Base-by-base conservation (phyloP, 257 asterid species). In the Leptodermis oblonga region DNA sequence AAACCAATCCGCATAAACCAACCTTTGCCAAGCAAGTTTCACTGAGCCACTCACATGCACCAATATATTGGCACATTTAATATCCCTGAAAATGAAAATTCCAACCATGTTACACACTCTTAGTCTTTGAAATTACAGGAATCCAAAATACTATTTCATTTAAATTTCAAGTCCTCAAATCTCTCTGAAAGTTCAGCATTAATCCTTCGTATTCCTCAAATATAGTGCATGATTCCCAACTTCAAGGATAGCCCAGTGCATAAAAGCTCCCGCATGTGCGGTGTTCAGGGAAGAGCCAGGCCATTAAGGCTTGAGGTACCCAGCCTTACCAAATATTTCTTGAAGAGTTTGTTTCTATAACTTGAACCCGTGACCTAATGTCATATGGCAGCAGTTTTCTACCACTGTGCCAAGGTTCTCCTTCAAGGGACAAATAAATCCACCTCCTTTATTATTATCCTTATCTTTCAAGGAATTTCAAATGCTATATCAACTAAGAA, bases 11-110 rank as follows among this genome's bases (percentile, higher is more conserved):
- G 31, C 70, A 52, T 64, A 34, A 67, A 12, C 20, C 52, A 73
- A 94, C 99, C 97, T 91, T 94, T 49, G 97, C 99, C 75, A 94
- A 89, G 98, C 96, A 82, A 94, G 97, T 84, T 94, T 94, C 82
- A 91, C 99, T 56, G 66, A 80, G 56, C 99, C 99, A 80, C 80
- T 79, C 56, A 88, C 82, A 82, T 86, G 90, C 86, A 91, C 95
- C 86, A 94, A 80, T 79, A 94, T 87, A 80, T 91, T 91, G 76
- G 98, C 97, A 73, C 99, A 94, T 81, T 89, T 89, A 72, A 91
- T 89, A 84, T 94, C 99, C 80, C 99, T 94, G 86, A 46, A 33
- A 43, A 79, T 70, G 45, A 46, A 71, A 82, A 67, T 63, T 6
- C 15, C 45, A 64, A 54, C 51, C 54, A 39, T 74, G n/a, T 43